Evolutionary conservation across 2,329 filamentous ascomycete genomes (phyloP).

Genomic region (Plenodomus tracheiphilus): DNA sequence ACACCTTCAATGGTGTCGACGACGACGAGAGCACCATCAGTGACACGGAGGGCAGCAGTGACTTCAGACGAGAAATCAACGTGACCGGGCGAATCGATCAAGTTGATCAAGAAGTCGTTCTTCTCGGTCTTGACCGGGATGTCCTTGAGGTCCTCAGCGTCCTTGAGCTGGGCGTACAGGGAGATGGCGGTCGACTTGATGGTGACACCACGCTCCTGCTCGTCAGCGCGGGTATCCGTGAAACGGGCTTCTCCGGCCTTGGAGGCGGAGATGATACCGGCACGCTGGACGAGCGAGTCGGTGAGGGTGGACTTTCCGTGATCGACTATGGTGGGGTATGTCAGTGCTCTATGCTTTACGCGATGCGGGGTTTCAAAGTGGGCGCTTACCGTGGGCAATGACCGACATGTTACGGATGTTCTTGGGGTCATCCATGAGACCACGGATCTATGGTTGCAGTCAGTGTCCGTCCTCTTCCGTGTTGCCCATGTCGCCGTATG

Average conservation of each 20-base stretch:
- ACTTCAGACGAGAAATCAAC: constrained; percentile 99
- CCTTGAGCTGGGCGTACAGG: constrained; percentile 82
- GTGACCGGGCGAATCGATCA: constrained; percentile 99
- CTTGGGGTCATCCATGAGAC: constrained; percentile 75
- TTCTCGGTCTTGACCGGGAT: constrained; percentile 87
- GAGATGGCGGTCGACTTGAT: constrained; percentile 99
- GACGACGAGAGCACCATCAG: constrained; percentile 98
- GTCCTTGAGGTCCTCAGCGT: constrained; percentile 90
- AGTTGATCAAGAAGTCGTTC: constrained; percentile 99
- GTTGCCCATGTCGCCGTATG: constrained; percentile 18
- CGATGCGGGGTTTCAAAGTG: constrained; percentile 16
- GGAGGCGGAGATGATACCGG: constrained; percentile 97
- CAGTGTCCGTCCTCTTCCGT: constrained; percentile 21
- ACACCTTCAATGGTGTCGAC: constrained; percentile 99
- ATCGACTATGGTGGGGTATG: constrained; percentile 66
- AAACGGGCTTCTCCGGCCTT: constrained; percentile 96
- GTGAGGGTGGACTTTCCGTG: constrained; percentile 99
- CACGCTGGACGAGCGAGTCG: constrained; percentile 98
- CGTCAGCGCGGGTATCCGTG: constrained; percentile 95
- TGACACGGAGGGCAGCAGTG: constrained; percentile 99
- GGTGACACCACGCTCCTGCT: constrained; percentile 99
- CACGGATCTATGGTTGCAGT: constrained; percentile 63
- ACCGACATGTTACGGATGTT: constrained; percentile 97
- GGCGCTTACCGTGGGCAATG: constrained; percentile 84
- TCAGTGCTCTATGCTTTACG: constrained; percentile 25